Percentiles rank a stretch among this genome's conserved stretches.
These are phyloP conservation scores for Fraxinus cuspidata DNA, from an alignment of 257 asterid genomes.

Conservation along the genomic window DNA sequence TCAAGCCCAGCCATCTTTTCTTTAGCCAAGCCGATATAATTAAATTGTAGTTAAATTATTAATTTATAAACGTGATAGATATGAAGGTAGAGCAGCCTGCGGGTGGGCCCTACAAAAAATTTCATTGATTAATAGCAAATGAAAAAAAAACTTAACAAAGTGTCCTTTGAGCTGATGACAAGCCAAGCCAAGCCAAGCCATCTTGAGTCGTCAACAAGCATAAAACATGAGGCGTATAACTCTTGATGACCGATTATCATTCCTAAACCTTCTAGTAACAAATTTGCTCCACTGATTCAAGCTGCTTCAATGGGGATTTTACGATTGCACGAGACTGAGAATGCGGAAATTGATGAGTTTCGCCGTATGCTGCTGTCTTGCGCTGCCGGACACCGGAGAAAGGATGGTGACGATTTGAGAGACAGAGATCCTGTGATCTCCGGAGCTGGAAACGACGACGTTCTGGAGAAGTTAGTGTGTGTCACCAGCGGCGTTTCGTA, in stretches of 20 bases:
- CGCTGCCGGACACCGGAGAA: conserved; percentile 62
- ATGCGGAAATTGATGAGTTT: conserved; percentile 73
- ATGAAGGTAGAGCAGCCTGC: too few species aligned
- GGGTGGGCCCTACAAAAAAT: too few species aligned
- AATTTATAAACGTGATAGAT: too few species aligned
- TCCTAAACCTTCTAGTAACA: conserved; percentile 7
- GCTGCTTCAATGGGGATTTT: conserved; percentile 63
- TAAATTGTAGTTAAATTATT: too few species aligned
- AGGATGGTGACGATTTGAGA: conserved; percentile 44
- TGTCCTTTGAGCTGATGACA: background rate
- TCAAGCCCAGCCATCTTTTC: background rate
- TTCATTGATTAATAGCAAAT: background rate
- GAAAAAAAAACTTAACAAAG: background rate
- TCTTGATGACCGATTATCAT: conserved; percentile 31
- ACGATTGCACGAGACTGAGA: conserved; percentile 50
- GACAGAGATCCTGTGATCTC: conserved; percentile 5
- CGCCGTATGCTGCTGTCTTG: conserved; percentile 71
- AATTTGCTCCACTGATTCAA: background rate
- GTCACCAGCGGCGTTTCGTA: conserved; percentile 94
- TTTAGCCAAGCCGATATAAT: conserved; percentile 15
- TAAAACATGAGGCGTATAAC: conserved; percentile 19
- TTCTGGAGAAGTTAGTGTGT: conserved; percentile 59
- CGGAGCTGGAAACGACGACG: conserved; percentile 37
- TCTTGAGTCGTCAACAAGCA: background rate
- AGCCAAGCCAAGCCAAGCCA: conserved; percentile 21